Percentiles rank a stretch among this genome's conserved stretches.
Evolutionary conservation across 768 basidiomycete species (phyloP).

Genomic region (Lactarius indigo): DNA sequence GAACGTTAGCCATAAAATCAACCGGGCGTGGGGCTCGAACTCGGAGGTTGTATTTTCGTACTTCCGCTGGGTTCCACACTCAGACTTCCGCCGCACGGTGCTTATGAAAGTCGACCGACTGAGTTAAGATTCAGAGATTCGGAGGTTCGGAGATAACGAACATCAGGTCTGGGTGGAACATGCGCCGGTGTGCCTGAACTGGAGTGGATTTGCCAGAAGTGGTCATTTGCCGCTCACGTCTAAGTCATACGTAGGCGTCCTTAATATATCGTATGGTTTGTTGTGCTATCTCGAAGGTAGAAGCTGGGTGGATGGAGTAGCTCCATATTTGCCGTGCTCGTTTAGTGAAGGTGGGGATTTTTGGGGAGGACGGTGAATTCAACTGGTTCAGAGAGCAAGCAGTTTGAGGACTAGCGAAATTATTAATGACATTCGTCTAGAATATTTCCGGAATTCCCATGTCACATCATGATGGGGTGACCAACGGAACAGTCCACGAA

Average conservation of each 20-base stretch:
- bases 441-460: not conserved
- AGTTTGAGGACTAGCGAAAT: not conserved
- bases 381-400: not conserved
- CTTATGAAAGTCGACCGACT: not conserved
- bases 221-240: not conserved
- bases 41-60: conserved; percentile 1
- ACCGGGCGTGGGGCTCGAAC: not conserved
- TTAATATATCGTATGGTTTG: no score
- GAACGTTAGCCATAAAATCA: not conserved
- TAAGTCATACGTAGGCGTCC: not conserved
- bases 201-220: not conserved
- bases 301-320: not conserved
- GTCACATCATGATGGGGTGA: not conserved
- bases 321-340: not conserved
- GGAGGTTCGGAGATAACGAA: not conserved
- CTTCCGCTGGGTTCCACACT: not conserved
- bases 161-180: not conserved
- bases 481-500: not conserved
- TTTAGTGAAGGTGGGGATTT: not conserved
- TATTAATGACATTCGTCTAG: not conserved
- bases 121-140: not conserved
- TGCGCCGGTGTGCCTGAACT: not conserved
- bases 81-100: not conserved
- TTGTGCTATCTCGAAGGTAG: not conserved
- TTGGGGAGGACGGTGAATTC: not conserved